phyloP scores from a whole-genome alignment of 2,329 filamentous ascomycete species.

The Neobulgaria alba region DNA sequence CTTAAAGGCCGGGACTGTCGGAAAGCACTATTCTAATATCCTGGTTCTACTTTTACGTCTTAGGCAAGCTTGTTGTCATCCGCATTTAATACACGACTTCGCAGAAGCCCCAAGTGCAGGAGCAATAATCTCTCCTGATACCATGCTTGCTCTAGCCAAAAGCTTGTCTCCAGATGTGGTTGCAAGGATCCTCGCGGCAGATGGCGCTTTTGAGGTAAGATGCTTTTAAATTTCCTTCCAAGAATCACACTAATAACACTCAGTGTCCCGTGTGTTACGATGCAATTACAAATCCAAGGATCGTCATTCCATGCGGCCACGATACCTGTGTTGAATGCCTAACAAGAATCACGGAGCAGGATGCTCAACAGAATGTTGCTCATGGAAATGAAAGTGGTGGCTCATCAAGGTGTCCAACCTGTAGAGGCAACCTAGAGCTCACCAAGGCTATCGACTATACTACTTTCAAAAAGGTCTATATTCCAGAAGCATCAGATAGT shows the following conservation, averaged over 20 bases:
- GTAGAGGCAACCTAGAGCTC: slow-evolving; percentile 57
- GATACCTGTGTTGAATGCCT: slow-evolving; percentile 72
- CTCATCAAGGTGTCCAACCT: slow-evolving; percentile 57
- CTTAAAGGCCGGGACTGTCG: slow-evolving; percentile 57
- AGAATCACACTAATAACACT: slow-evolving; percentile 4
- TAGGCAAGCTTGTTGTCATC: slow-evolving; percentile 75
- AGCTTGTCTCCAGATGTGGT: slow-evolving; percentile 52
- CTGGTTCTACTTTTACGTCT: slow-evolving; percentile 71
- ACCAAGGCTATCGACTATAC: slow-evolving; percentile 65
- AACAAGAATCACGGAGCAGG: slow-evolving; percentile 54
- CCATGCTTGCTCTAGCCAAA: slow-evolving; percentile 53
- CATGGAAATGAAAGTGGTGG: slow-evolving; percentile 46
- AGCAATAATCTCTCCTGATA: slow-evolving; percentile 9
- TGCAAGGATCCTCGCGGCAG: slow-evolving; percentile 45
- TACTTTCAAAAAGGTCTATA: slow-evolving; percentile 65
- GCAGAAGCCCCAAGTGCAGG: slow-evolving; percentile 30
- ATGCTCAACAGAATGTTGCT: slow-evolving; percentile 43
- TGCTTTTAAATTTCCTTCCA: too few species aligned
- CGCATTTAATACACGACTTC: slow-evolving; percentile 60
- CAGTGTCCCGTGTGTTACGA: slow-evolving; percentile 80
- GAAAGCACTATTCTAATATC: slow-evolving; percentile 68
- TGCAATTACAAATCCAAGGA: slow-evolving; percentile 61
- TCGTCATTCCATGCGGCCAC: slow-evolving; percentile 79
- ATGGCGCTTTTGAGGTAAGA: slow-evolving; percentile 39
- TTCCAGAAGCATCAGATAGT: slow-evolving; percentile 39